Percentiles rank a stretch among this genome's conserved stretches.
phyloP scores from a whole-genome alignment of 2,329 filamentous ascomycete genomes.

The Akanthomyces dipterigenus region DNA sequence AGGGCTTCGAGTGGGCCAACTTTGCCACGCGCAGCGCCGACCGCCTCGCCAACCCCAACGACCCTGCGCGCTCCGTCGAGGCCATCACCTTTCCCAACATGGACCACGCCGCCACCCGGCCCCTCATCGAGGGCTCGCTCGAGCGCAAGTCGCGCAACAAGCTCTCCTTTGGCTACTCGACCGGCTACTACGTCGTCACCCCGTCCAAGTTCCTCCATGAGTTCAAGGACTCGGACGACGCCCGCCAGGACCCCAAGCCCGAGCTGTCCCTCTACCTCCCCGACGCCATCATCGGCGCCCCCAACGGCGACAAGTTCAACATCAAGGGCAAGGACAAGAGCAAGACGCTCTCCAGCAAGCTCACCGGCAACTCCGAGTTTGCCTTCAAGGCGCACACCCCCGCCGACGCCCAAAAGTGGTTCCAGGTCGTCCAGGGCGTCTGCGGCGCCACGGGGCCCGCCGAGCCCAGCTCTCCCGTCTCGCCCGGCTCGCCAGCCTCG shows the following conservation, averaged over 20 bases:
- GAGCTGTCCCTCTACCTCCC: conserved; percentile 89
- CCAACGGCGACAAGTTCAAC: conserved; percentile 77
- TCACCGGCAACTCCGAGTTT: conserved; percentile 73
- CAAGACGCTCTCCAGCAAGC: conserved; percentile 72
- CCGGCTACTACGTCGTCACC: conserved; percentile 85
- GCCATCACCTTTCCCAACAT: conserved; percentile 83
- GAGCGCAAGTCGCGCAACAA: conserved; percentile 89
- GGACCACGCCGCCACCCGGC: conserved; percentile 69
- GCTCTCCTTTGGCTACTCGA: conserved; percentile 67
- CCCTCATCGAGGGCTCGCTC: conserved; percentile 79
- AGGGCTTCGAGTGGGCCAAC: conserved; percentile 85
- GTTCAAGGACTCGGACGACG: conserved; percentile 84
- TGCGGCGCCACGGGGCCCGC: conserved; percentile 44
- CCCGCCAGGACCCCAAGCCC: conserved; percentile 65
- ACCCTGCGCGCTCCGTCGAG: conserved; percentile 65
- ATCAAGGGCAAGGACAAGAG: conserved; percentile 92
- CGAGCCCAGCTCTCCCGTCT: conserved; percentile 22
- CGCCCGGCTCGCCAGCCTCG: conserved; percentile 4
- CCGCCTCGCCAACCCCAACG: conserved; percentile 70
- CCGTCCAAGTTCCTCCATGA: conserved; percentile 87
- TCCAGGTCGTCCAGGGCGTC: conserved; percentile 59
- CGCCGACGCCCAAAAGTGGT: conserved; percentile 79
- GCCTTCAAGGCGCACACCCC: conserved; percentile 81
- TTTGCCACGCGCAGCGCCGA: conserved; percentile 68
- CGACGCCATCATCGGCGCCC: conserved; percentile 70